These are phyloP conservation scores for Boletellus deceptivus DNA, from an alignment of 1,284 basidiomycete genomes.

Conservation along the genomic window DNA sequence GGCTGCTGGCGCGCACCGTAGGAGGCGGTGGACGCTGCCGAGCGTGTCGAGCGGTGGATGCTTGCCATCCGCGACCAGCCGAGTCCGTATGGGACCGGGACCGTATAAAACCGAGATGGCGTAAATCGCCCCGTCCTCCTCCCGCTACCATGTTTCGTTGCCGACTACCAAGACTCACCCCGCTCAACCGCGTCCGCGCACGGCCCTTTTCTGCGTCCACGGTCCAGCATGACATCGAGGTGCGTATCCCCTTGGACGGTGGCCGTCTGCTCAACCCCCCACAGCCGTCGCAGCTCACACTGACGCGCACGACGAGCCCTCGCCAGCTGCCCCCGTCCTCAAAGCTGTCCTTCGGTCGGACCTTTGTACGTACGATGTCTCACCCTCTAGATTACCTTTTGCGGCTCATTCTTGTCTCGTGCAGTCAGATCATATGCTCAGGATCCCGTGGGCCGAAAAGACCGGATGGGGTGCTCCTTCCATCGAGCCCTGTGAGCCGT, in stretches of 20 bases:
- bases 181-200: background rate
- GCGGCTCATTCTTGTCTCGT: slow-evolving; percentile 6
- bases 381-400: slow-evolving; percentile 4
- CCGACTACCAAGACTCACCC: slow-evolving; percentile 10
- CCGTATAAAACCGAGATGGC: slow-evolving; percentile 25
- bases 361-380: slow-evolving; percentile 61
- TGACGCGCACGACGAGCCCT: slow-evolving; percentile 50
- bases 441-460: slow-evolving; percentile 72
- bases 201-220: slow-evolving; percentile 10
- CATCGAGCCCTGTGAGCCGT: slow-evolving; percentile 76
- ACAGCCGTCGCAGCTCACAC: slow-evolving; percentile 48
- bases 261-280: background rate
- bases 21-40: slow-evolving; percentile 24
- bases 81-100: too few species aligned
- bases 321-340: slow-evolving; percentile 52
- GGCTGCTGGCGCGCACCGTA: slow-evolving; percentile 17
- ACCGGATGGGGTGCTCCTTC: slow-evolving; percentile 82
- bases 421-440: slow-evolving; percentile 93
- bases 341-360: slow-evolving; percentile 64
- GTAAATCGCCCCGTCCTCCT: background rate
- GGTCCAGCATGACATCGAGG: slow-evolving; percentile 25
- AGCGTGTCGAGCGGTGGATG: slow-evolving; percentile 19
- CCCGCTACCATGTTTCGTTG: slow-evolving; percentile 19
- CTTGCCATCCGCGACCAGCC: slow-evolving; percentile 6
- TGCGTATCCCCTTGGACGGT: background rate